Conservation (phyloP, 495 filamentous ascomycete genomes). For the Talaromyces thailandensis region DNA sequence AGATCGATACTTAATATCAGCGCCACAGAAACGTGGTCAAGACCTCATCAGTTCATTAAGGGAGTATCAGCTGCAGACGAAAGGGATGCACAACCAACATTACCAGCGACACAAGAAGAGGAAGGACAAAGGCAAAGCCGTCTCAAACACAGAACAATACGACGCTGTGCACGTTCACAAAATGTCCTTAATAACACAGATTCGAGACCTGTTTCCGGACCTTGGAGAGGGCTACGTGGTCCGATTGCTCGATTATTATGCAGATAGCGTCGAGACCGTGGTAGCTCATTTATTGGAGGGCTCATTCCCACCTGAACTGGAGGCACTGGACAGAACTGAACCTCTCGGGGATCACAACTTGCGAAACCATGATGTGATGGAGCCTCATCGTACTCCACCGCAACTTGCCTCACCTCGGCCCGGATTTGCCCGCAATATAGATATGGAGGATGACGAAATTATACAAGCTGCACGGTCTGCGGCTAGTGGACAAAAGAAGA, state of each 20-base stretch:
- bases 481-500: conserved; percentile 35
- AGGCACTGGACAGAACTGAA: conserved; percentile 30
- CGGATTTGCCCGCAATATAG: conserved; percentile 45
- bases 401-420: conserved; percentile 17
- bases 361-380: conserved; percentile 22
- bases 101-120: conserved; percentile 45
- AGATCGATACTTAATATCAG: conserved; percentile 48
- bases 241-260: conserved; percentile 69
- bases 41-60: conserved; percentile 31
- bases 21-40: conserved; percentile 36
- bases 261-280: conserved; percentile 67
- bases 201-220: conserved; percentile 90
- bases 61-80: conserved; percentile 37
- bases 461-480: conserved; percentile 52
- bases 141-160: conserved; percentile 34
- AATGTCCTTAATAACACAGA: conserved; percentile 72
- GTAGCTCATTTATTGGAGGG: conserved; percentile 80
- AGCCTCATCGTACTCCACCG: conserved; percentile 30
- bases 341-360: conserved; percentile 22
- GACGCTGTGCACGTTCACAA: conserved; percentile 66
- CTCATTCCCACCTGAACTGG: conserved; percentile 50
- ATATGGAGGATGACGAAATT: conserved; percentile 74
- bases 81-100: conserved; percentile 43
- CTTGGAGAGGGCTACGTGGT: conserved; percentile 77
- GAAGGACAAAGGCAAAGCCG: conserved; percentile 63